These are phyloP conservation scores for Nepenthes mirabilis DNA, from an alignment of 148 eudicot species.

Conservation along the genomic window DNA sequence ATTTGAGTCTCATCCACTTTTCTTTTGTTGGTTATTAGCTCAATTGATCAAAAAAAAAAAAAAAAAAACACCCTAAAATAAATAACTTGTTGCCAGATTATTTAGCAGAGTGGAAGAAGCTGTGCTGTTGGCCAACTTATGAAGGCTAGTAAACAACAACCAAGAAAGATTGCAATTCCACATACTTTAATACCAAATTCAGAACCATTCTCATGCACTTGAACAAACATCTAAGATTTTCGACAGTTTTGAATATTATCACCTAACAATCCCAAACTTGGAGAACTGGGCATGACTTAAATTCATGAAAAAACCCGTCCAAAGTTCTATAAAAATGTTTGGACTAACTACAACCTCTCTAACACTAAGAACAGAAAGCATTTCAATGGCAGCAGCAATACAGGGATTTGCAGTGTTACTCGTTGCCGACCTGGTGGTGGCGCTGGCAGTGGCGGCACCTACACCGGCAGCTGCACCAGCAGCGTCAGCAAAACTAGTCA, in stretches of 20 bases:
- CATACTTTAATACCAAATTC: background rate
- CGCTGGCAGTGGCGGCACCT: background rate
- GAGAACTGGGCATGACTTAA: no score
- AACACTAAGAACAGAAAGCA: no score
- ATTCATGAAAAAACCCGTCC: background rate
- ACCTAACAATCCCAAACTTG: constrained; percentile 25
- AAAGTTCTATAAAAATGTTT: background rate
- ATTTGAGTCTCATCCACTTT: no score
- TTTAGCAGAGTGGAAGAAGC: no score
- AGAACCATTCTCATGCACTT: background rate
- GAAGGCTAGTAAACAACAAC: no score
- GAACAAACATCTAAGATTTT: background rate
- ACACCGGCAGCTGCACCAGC: constrained; percentile 3
- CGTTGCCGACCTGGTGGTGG: constrained; percentile 3
- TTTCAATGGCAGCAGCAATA: background rate
- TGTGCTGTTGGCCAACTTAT: no score
- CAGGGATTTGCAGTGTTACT: constrained; percentile 3
- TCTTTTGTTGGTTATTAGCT: no score
- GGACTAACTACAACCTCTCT: no score
- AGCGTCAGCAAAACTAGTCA: constrained; percentile 20
- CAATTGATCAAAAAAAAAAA: no score
- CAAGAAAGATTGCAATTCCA: no score
- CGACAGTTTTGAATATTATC: constrained; percentile 4
- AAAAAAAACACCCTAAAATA: no score
- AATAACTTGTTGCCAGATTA: no score